Percentiles rank a stretch among this genome's conserved stretches.
These are phyloP conservation scores for Quillaja saponaria DNA, from an alignment of 306 rosid genomes.

Conservation along the genomic window DNA sequence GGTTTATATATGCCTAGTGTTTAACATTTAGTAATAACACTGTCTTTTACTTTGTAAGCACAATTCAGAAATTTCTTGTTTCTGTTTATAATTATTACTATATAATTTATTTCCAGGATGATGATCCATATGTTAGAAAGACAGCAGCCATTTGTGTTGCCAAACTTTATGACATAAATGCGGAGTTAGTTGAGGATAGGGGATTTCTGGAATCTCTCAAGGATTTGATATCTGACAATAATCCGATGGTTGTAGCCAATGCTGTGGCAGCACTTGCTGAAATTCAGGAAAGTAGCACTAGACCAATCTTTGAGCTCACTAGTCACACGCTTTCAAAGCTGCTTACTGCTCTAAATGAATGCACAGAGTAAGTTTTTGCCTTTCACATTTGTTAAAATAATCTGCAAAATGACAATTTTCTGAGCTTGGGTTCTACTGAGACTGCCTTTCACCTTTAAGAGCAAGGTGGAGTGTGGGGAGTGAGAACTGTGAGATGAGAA, in stretches of 20 bases:
- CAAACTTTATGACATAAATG: constrained; percentile 95
- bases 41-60: constrained; percentile 18
- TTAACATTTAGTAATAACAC: constrained; percentile 8
- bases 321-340: constrained; percentile 89
- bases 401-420: too few species aligned
- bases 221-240: constrained; percentile 99
- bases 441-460: too few species aligned
- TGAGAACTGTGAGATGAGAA: too few species aligned
- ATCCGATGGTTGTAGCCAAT: constrained; percentile 99
- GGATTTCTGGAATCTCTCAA: constrained; percentile 92
- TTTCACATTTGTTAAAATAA: not conserved
- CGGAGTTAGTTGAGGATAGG: constrained; percentile 97
- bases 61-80: constrained; percentile 1
- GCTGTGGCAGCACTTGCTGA: constrained; percentile 98
- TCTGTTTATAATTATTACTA: constrained; percentile 21
- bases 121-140: constrained; percentile 98
- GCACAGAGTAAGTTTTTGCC: constrained; percentile 80
- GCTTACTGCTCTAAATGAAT: constrained; percentile 97
- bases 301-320: constrained; percentile 89
- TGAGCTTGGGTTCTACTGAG: too few species aligned
- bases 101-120: constrained; percentile 69
- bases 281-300: constrained; percentile 84
- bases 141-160: constrained; percentile 99
- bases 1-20: not conserved
- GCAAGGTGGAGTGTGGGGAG: too few species aligned